Evolutionary conservation across 2,329 filamentous ascomycete species (phyloP).

Genomic region (Fusarium sp.): DNA sequence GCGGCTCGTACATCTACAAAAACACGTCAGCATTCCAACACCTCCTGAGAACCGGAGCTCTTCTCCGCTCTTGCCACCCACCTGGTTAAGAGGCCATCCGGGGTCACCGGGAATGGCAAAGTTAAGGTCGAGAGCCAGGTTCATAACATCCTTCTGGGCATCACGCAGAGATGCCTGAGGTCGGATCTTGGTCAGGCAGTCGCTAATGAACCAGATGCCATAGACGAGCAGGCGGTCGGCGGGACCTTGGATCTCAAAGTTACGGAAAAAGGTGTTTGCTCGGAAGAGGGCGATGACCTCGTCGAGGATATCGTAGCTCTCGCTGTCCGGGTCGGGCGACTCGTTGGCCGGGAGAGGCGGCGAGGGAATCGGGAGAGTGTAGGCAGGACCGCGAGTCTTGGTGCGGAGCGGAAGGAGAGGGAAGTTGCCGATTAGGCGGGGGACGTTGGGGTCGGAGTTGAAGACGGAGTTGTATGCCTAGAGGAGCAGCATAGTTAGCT

Average conservation of each 20-base stretch:
- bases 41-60: neutral
- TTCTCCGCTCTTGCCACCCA: slow-evolving; percentile 46
- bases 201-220: slow-evolving; percentile 93
- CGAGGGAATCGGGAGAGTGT: slow-evolving; percentile 76
- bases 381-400: slow-evolving; percentile 93
- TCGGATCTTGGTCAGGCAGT: slow-evolving; percentile 89
- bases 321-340: slow-evolving; percentile 83
- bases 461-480: slow-evolving; percentile 99
- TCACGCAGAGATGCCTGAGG: slow-evolving; percentile 72
- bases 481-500: slow-evolving; percentile 41
- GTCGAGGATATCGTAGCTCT: slow-evolving; percentile 96
- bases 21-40: slow-evolving; percentile 14
- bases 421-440: slow-evolving; percentile 83
- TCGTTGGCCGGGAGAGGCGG: slow-evolving; percentile 68
- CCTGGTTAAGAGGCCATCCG: slow-evolving; percentile 92
- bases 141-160: slow-evolving; percentile 81
- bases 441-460: slow-evolving; percentile 79
- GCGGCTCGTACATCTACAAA: slow-evolving; percentile 84
- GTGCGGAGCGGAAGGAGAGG: slow-evolving; percentile 94
- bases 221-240: slow-evolving; percentile 96
- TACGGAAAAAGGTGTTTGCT: slow-evolving; percentile 98
- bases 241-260: slow-evolving; percentile 98
- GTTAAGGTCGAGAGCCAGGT: slow-evolving; percentile 89
- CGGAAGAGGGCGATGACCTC: slow-evolving; percentile 94
- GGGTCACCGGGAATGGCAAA: slow-evolving; percentile 96